Percentiles rank a stretch among this genome's conserved stretches.
phyloP scores from a whole-genome alignment of 805 yeast genomes.

The Candida pini region DNA sequence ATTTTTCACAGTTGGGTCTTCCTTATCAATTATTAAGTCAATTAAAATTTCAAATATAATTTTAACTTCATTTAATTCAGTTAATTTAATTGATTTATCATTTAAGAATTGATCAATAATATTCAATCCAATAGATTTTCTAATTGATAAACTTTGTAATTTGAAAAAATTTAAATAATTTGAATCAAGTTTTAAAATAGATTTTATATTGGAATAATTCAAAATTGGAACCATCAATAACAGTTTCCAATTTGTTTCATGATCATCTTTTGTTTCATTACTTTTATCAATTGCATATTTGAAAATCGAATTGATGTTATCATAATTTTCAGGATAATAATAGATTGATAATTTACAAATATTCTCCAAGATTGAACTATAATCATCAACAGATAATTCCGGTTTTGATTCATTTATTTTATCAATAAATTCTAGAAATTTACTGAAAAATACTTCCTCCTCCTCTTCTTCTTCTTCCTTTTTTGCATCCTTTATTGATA shows the following conservation, averaged over 20 bases:
- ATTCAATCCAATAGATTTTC: slow-evolving; percentile 51
- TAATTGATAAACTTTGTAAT: slow-evolving; percentile 45
- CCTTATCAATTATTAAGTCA: slow-evolving; percentile 40
- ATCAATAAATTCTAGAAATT: slow-evolving; percentile 61
- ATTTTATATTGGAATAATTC: slow-evolving; percentile 32
- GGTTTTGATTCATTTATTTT: slow-evolving; percentile 53
- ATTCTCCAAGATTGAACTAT: slow-evolving; percentile 58
- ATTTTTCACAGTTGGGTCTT: slow-evolving; percentile 29
- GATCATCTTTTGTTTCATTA: slow-evolving; percentile 6
- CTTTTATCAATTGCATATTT: slow-evolving; percentile 42
- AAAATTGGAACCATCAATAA: slow-evolving; percentile 46
- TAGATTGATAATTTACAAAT: slow-evolving; percentile 57
- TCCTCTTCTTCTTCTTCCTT: too few relatives aligned
- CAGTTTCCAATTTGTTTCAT: slow-evolving; percentile 28
- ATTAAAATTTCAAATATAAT: slow-evolving; percentile 55
- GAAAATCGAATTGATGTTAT: slow-evolving; percentile 57
- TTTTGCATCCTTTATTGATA: slow-evolving; percentile 27
- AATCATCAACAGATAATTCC: slow-evolving; percentile 62
- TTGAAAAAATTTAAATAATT: slow-evolving; percentile 50
- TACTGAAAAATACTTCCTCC: too few relatives aligned
- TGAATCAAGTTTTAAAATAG: slow-evolving; percentile 35
- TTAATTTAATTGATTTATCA: slow-evolving; percentile 31
- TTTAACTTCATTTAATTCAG: slow-evolving; percentile 44
- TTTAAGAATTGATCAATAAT: slow-evolving; percentile 54
- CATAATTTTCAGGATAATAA: slow-evolving; percentile 58